Evolutionary conservation across 2,329 filamentous ascomycete genomes (phyloP), one percentile per base, ranked within the genome.

Genomic region (Monilinia fructicola): DNA sequence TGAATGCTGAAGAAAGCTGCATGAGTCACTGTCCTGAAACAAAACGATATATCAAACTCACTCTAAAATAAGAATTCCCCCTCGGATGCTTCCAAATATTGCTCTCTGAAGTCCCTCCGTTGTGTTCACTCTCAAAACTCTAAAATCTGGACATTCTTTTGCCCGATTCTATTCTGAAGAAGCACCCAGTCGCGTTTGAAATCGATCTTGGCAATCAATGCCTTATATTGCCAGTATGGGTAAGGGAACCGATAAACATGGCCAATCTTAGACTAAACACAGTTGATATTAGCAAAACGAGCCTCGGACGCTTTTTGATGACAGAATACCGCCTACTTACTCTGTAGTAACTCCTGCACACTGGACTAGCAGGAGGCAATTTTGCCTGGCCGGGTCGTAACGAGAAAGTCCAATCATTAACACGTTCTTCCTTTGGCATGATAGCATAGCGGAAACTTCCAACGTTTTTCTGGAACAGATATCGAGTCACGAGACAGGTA

Each of bases 101-200:
- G 5, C 31, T 7, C 31, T 7, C 4, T 35, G 1, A 35, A 35
- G 31, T 35, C 31, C 5, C 31, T 35, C 5, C 6, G 9, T 35
- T 12, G 38, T 14, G 10, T 40, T 40, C 38, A 40, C 38, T 40
- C 38, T 40, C 10, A 28, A 61, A 50, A 61, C 2, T 52, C 58
- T 38, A 12, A 61, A 61, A 61, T 23, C 10, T 18, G 42, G 2
- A 61, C 44, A 48, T 26, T 21, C 10, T 5, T 35, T 12, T 46
- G 44, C 5, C 58, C 58, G 16, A 38, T 31, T 10, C 44, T 61
- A 6, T 46, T 16, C 21, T 61, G 58, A 26, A 61, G 58, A 61
- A 61, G 58, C 16, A 52, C 58, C 44, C 58, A 61, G 42, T 61
- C 58, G 2, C 58, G 58, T 2, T 61, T 38, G 26, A 46, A 61